Evolutionary conservation across 768 basidiomycete species (phyloP).

Genomic region (Kwoniella bestiolae): DNA sequence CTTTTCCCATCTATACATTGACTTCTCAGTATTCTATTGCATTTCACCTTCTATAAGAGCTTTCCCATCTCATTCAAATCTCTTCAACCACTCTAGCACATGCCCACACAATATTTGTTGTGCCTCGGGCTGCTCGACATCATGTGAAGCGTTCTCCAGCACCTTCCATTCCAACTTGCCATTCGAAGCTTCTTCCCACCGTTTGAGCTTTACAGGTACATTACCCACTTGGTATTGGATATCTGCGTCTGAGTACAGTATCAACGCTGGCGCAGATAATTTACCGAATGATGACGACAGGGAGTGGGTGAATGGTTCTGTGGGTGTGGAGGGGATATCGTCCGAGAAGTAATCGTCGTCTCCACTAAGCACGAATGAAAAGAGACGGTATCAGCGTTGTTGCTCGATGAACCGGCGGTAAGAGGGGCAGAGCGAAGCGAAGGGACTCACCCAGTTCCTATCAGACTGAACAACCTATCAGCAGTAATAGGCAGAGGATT

Average conservation of each 20-base stretch:
- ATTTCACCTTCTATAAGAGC: not conserved
- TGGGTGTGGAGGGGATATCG: slow-evolving; percentile 39
- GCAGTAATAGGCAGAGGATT: slow-evolving; percentile 35
- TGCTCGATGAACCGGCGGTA: too few relatives aligned
- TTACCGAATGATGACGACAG: slow-evolving; percentile 50
- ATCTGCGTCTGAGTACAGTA: slow-evolving; percentile 47
- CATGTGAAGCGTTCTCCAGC: slow-evolving; percentile 41
- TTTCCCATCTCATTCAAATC: not conserved
- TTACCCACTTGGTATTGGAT: slow-evolving; percentile 26
- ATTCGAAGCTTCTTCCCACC: slow-evolving; percentile 39
- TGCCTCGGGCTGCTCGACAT: slow-evolving; percentile 33
- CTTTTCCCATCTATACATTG: not conserved
- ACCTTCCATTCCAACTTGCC: slow-evolving; percentile 28
- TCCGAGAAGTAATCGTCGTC: slow-evolving; percentile 57
- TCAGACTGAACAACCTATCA: slow-evolving; percentile 47
- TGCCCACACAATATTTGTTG: slow-evolving; percentile 33
- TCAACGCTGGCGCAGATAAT: slow-evolving; percentile 44
- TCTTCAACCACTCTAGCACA: slow-evolving; percentile 41
- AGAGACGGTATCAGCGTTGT: too few relatives aligned
- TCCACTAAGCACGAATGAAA: slow-evolving; percentile 36
- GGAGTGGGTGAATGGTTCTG: slow-evolving; percentile 39
- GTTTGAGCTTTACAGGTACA: slow-evolving; percentile 16
- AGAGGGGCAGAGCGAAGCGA: too few relatives aligned
- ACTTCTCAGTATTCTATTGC: too few relatives aligned
- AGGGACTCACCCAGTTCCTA: slow-evolving; percentile 44